phyloP scores from a whole-genome alignment of 805 yeast species.

The Candida nemodendra region DNA sequence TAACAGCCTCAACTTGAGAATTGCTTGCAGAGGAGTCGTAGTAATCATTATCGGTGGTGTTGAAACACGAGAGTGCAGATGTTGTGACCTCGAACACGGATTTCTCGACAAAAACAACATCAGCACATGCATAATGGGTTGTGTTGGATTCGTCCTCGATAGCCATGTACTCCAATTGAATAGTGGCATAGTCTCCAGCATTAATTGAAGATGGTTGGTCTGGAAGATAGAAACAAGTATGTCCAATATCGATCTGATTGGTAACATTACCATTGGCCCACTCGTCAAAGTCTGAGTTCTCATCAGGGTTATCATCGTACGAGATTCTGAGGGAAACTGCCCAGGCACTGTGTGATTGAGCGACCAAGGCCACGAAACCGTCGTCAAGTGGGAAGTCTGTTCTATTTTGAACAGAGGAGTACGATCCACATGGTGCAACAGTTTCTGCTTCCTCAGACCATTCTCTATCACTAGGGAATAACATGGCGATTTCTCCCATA shows the following conservation, averaged over 20 bases:
- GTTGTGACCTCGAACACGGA: slow-evolving; percentile 36
- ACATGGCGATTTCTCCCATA: slow-evolving; percentile 40
- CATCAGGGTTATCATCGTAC: slow-evolving; percentile 38
- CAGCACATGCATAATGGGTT: slow-evolving; percentile 47
- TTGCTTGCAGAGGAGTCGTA: slow-evolving; percentile 33
- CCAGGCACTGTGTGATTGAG: slow-evolving; percentile 41
- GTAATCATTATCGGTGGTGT: slow-evolving; percentile 39
- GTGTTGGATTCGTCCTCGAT: slow-evolving; percentile 37
- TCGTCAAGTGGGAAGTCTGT: slow-evolving; percentile 46
- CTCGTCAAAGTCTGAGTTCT: slow-evolving; percentile 40
- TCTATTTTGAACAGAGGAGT: slow-evolving; percentile 36
- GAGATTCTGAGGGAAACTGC: slow-evolving; percentile 40
- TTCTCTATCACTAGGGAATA: slow-evolving; percentile 44
- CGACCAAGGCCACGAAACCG: slow-evolving; percentile 46
- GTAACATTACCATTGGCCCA: slow-evolving; percentile 40
- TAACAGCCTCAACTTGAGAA: slow-evolving; percentile 8
- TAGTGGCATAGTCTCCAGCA: slow-evolving; percentile 43
- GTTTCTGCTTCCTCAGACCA: slow-evolving; percentile 47
- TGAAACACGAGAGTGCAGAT: slow-evolving; percentile 39
- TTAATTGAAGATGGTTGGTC: slow-evolving; percentile 38
- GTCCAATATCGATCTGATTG: slow-evolving; percentile 42
- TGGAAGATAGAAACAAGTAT: slow-evolving; percentile 46
- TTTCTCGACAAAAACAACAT: slow-evolving; percentile 42
- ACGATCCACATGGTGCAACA: slow-evolving; percentile 47
- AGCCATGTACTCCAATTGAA: slow-evolving; percentile 47